phyloP scores from a whole-genome alignment of 768 basidiomycete species.

The Suillus spraguei region DNA sequence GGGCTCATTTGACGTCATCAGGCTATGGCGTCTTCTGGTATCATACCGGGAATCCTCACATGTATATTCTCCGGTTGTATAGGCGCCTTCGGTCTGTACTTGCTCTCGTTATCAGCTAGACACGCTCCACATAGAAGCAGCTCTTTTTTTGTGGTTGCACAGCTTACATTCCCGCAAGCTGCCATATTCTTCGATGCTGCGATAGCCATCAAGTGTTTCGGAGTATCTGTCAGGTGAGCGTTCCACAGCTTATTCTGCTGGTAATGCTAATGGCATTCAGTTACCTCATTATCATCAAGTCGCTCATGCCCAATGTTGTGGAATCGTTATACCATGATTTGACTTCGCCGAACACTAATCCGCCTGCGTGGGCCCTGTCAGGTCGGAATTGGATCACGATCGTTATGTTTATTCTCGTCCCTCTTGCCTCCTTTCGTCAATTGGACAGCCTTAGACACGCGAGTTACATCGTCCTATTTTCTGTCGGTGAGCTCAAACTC shows the following conservation, averaged over 20 bases:
- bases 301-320: conserved; percentile 90
- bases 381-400: conserved; percentile 84
- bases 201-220: conserved; percentile 96
- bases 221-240: conserved; percentile 85
- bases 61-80: conserved; percentile 80
- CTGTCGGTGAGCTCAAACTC: conserved; percentile 65
- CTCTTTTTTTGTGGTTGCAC: conserved; percentile 82
- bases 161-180: conserved; percentile 87
- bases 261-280: conserved; percentile 37
- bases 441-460: conserved; percentile 88
- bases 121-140: conserved; percentile 72
- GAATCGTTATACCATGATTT: conserved; percentile 80
- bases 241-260: neutral
- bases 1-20: conserved; percentile 28
- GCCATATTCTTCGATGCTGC: conserved; percentile 92
- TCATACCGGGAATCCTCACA: conserved; percentile 89
- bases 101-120: conserved; percentile 83
- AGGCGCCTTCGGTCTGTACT: conserved; percentile 84
- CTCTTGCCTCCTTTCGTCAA: conserved; percentile 80
- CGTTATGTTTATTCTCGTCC: conserved; percentile 75
- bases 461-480: conserved; percentile 88
- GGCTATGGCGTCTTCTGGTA: conserved; percentile 89
- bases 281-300: conserved; percentile 91
- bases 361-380: conserved; percentile 75
- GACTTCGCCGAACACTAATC: conserved; percentile 59